phyloP scores from a whole-genome alignment of 2,329 filamentous ascomycete species.

The Microcyclosporella mali region DNA sequence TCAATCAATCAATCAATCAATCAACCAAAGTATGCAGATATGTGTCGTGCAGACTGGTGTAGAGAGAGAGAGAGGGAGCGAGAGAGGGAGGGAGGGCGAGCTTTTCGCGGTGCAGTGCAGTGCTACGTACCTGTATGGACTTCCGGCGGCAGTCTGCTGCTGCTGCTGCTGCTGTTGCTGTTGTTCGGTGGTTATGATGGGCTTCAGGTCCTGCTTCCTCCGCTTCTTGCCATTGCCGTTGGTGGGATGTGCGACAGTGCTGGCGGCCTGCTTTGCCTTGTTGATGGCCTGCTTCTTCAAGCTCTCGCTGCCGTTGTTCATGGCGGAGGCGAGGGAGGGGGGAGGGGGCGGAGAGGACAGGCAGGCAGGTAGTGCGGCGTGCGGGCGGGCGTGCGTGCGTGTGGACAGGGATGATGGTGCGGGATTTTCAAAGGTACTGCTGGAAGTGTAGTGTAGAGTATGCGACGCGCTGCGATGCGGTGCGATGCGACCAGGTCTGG shows the following conservation, averaged over 20 bases:
- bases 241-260: conserved; percentile 41
- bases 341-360: conserved; percentile 6
- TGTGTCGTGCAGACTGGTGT: too few relatives aligned
- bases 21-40: too few relatives aligned
- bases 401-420: too few relatives aligned
- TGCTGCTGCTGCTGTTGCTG: conserved; percentile 36
- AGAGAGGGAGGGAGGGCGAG: background rate
- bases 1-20: too few relatives aligned
- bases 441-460: too few relatives aligned
- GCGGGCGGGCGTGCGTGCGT: conserved; percentile 7
- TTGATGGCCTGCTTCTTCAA: conserved; percentile 53
- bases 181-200: conserved; percentile 66
- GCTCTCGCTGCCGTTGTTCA: conserved; percentile 20
- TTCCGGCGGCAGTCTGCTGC: conserved; percentile 16
- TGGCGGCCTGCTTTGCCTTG: conserved; percentile 60
- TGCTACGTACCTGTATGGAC: conserved; percentile 8
- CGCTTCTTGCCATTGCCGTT: conserved; percentile 60
- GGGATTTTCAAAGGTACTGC: too few relatives aligned
- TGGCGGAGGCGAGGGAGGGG: conserved; percentile 10
- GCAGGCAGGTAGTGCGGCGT: background rate
- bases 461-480: too few relatives aligned
- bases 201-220: conserved; percentile 65
- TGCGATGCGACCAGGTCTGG: too few relatives aligned
- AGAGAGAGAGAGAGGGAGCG: too few relatives aligned
- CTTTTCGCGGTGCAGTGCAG: background rate